These are phyloP conservation scores for Paecilomyces sp. DNA, from an alignment of 2,329 filamentous ascomycete genomes.

Conservation along the genomic window DNA sequence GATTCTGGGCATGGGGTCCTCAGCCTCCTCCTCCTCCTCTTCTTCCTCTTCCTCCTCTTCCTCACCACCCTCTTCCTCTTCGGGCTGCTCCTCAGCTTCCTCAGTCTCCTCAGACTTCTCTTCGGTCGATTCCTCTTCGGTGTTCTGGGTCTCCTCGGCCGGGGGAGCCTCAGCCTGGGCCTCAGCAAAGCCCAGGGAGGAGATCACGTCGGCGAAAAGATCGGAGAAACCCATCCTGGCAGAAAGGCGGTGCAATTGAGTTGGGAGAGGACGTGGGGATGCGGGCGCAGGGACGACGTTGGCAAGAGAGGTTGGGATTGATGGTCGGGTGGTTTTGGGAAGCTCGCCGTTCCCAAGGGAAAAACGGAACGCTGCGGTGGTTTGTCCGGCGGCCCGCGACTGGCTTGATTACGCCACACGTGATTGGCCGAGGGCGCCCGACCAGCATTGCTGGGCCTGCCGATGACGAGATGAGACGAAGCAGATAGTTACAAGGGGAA, in stretches of 20 bases:
- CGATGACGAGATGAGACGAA: not conserved
- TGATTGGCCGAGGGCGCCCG: slow-evolving; percentile 28
- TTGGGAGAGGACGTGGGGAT: slow-evolving; percentile 14
- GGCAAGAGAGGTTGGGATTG: slow-evolving; percentile 20
- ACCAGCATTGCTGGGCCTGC: slow-evolving; percentile 1
- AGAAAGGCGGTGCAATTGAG: slow-evolving; percentile 22
- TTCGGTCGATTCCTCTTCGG: slow-evolving; percentile 29
- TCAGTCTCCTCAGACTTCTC: slow-evolving; percentile 27
- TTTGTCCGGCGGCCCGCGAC: slow-evolving; percentile 28
- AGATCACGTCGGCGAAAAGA: slow-evolving; percentile 58
- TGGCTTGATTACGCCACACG: slow-evolving; percentile 29
- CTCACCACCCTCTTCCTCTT: slow-evolving; percentile 53
- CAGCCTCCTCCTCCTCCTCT: slow-evolving; percentile 73
- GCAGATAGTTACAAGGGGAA: not conserved
- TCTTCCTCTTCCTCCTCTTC: slow-evolving; percentile 70
- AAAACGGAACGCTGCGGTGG: slow-evolving; percentile 29
- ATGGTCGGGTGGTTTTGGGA: slow-evolving; percentile 30
- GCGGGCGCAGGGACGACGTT: slow-evolving; percentile 10
- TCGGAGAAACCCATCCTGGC: slow-evolving; percentile 57
- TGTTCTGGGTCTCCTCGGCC: slow-evolving; percentile 43
- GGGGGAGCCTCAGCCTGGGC: slow-evolving; percentile 54
- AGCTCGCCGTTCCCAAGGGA: slow-evolving; percentile 25
- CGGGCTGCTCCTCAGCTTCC: slow-evolving; percentile 42
- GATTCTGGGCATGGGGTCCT: slow-evolving; percentile 79
- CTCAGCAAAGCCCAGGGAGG: slow-evolving; percentile 56